Evolutionary conservation across 768 basidiomycete genomes (phyloP).

Genomic region (Hysterangium stoloniferum): DNA sequence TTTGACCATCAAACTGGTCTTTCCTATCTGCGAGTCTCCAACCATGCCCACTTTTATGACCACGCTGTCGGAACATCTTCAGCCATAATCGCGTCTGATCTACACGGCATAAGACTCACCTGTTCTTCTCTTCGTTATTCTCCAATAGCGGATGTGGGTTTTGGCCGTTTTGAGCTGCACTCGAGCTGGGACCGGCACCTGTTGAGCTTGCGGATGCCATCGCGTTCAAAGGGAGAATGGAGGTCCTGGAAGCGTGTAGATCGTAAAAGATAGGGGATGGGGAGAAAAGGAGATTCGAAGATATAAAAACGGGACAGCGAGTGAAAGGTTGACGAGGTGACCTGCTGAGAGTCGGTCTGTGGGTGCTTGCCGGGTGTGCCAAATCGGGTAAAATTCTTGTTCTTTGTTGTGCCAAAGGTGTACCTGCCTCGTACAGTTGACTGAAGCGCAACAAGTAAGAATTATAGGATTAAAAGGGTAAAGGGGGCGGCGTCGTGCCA

Average conservation of each 20-base stretch:
- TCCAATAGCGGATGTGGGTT: conserved; percentile 39
- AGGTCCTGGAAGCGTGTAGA: neutral
- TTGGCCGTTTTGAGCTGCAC: conserved; percentile 30
- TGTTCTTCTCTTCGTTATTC: conserved; percentile 72
- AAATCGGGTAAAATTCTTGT: neutral
- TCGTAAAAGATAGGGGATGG: conserved; percentile 5
- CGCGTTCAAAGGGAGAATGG: neutral
- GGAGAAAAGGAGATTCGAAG: neutral
- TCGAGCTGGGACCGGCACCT: conserved; percentile 7
- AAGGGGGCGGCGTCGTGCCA: conserved; percentile 5
- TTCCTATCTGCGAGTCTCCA: conserved; percentile 98
- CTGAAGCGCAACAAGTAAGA: neutral
- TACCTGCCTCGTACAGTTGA: neutral
- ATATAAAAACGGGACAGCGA: neutral
- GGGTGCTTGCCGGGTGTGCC: neutral
- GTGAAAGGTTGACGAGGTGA: neutral
- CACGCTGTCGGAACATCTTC: conserved; percentile 42
- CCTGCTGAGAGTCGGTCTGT: neutral
- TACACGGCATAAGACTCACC: conserved; percentile 26
- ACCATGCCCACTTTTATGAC: conserved; percentile 99
- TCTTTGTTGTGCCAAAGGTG: neutral
- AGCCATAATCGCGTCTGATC: neutral
- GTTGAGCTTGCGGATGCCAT: conserved; percentile 11
- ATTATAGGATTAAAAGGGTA: neutral
- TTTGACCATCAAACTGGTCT: conserved; percentile 99